phyloP scores from a whole-genome alignment of 2,329 filamentous ascomycete genomes.

The Penicillium glabrum region DNA sequence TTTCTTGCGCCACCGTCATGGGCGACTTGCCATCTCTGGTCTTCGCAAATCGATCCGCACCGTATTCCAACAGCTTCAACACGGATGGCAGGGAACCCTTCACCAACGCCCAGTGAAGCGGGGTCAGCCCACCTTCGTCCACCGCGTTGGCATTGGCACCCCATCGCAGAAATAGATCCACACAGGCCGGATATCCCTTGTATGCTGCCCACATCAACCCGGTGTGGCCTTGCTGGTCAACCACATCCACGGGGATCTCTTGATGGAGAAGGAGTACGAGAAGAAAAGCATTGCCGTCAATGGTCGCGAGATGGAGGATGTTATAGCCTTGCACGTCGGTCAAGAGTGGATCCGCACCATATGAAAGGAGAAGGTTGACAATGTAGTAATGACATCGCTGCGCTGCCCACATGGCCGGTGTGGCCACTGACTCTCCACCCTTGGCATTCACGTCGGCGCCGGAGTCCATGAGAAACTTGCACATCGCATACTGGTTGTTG shows the following conservation, averaged over 20 bases:
- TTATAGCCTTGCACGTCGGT: constrained; percentile 97
- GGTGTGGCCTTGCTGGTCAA: constrained; percentile 88
- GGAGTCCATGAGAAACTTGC: constrained; percentile 84
- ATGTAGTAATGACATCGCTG: constrained; percentile 97
- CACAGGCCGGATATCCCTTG: constrained; percentile 89
- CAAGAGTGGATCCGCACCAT: constrained; percentile 88
- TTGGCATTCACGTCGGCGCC: constrained; percentile 93
- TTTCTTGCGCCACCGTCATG: constrained; percentile 78
- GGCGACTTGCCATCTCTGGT: constrained; percentile 91
- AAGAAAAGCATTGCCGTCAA: constrained; percentile 92
- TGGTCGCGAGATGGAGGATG: constrained; percentile 92
- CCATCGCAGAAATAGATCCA: constrained; percentile 91
- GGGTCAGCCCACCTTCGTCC: constrained; percentile 91
- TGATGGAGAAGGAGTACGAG: constrained; percentile 89
- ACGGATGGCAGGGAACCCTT: constrained; percentile 89
- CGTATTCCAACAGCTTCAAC: constrained; percentile 92
- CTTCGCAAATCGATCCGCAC: constrained; percentile 86
- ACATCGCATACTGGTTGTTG: constrained; percentile 97
- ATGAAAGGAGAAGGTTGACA: constrained; percentile 85
- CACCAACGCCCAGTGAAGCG: constrained; percentile 93
- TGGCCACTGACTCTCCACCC: constrained; percentile 92
- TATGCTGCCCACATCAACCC: constrained; percentile 98
- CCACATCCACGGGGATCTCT: constrained; percentile 88
- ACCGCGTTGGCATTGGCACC: constrained; percentile 88
- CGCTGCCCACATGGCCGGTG: constrained; percentile 93